Evolutionary conservation across 495 filamentous ascomycete genomes (phyloP), one percentile per base, ranked within the genome.

Genomic region (Lepraria neglecta): DNA sequence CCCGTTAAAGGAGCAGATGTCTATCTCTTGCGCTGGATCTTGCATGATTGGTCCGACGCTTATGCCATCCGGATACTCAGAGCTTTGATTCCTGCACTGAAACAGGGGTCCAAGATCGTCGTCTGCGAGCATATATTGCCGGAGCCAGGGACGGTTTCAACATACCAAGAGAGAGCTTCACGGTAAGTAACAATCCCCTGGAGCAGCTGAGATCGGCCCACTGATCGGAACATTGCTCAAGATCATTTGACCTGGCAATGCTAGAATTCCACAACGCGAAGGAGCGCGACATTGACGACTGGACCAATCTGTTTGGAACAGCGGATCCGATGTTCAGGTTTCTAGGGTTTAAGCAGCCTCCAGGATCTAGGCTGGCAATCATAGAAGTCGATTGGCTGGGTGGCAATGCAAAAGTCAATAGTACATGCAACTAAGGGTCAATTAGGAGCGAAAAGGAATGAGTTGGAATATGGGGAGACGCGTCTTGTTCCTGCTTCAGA

Each of bases 161-260:
- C 71, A 2, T 79, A 76, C 70, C 79, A 83, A 58, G 80, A 82
- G 68, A 72, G 69, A 33, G 69, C 77, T 48, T 74, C 77, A 64
- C 59, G 65, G 59, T 67, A 45, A 44, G 67, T 44, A 31, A n/a
- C n/a, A 12, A 17, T 17, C 45, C n/a, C 44, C 31, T 31, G 30
- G 33, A 53, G 12, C 15, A 7, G 14, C 52, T 40, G 15, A 52
- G 35, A 3, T 47, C 1, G 3, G n/a, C 17, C 38, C 15, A 17
- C 9, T 44, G 19, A 47, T 21, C 14, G 27, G 7, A 38, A 38
- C 24, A 24, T 24, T 24, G 24, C 24, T 24, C 24, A 24, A 72
- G 82, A 27, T 74, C 78, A 15, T 43, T 82, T 77, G 82, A 84
- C 65, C 65, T 82, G 21, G 74, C 80, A 30, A 83, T 84, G 80